Conservation (phyloP, 2,329 filamentous ascomycete genomes). For the Lachnellula occidentalis region DNA sequence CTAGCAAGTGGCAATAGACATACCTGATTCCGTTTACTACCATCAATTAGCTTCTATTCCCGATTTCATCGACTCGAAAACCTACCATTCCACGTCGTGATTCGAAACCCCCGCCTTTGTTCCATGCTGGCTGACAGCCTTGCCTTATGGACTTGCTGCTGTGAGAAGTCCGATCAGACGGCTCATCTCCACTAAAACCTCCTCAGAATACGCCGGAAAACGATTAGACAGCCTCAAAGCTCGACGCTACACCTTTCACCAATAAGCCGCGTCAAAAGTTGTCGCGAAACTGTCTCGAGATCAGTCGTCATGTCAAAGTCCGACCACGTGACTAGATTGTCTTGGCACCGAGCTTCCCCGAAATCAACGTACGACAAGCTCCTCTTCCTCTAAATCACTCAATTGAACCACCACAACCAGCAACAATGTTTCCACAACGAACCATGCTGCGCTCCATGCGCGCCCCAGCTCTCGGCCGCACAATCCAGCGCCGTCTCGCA, state of each 20-base stretch:
- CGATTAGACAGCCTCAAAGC: not conserved
- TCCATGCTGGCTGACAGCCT: constrained; percentile 4
- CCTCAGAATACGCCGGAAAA: not conserved
- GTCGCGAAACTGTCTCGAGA: not conserved
- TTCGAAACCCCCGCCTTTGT: constrained; percentile 61
- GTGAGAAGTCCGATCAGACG: not conserved
- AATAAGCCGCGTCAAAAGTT: not conserved
- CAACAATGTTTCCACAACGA: constrained; percentile 60
- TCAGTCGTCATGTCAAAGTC: not conserved
- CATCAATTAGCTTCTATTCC: constrained; percentile 9
- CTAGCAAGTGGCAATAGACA: constrained; percentile 1
- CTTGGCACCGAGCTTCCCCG: not conserved
- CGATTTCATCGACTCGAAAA: not conserved
- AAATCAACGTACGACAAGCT: not conserved
- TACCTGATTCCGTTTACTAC: constrained; percentile 76
- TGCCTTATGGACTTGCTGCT: not conserved
- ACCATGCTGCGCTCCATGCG: constrained; percentile 55
- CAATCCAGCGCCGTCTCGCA: constrained; percentile 66
- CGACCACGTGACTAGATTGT: not conserved
- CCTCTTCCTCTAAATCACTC: not conserved
- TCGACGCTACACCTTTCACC: not conserved
- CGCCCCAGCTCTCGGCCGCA: constrained; percentile 46
- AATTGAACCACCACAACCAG: constrained; percentile 16
- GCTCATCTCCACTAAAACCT: not conserved
- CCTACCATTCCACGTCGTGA: constrained; percentile 83